Conservation (phyloP, 164 flowering plant genomes). For the Berberis vulgaris region DNA sequence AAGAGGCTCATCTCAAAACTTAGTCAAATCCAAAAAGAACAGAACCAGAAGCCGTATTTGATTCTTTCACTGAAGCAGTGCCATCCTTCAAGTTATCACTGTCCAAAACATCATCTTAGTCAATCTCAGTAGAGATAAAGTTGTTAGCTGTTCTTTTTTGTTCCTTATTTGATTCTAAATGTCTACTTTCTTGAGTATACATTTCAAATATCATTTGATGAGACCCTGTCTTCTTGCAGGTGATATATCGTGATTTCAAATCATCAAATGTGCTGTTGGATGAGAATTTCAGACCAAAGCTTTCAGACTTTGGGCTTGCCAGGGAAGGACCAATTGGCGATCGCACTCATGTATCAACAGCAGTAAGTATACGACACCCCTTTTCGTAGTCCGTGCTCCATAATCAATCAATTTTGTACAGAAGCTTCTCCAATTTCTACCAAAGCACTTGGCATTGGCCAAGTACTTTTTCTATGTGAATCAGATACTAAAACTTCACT, state of each 20-base stretch:
- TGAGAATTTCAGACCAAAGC: constrained; percentile 60
- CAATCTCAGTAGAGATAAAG: too few relatives aligned
- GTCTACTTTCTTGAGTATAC: neutral
- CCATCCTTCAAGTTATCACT: too few relatives aligned
- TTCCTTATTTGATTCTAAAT: neutral
- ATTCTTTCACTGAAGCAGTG: too few relatives aligned
- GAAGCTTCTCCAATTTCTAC: neutral
- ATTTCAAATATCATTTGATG: neutral
- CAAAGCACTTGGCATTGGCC: neutral
- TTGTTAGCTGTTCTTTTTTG: neutral
- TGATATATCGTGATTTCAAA: constrained; percentile 88
- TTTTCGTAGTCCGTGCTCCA: neutral
- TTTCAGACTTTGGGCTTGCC: constrained; percentile 96
- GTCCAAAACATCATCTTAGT: too few relatives aligned
- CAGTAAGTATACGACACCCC: constrained; percentile 34
- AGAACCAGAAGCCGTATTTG: too few relatives aligned
- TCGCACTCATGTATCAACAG: constrained; percentile 77
- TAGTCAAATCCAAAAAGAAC: too few relatives aligned
- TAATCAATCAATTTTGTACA: too few relatives aligned
- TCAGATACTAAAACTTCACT: neutral
- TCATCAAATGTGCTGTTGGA: constrained; percentile 83
- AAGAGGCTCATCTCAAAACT: too few relatives aligned
- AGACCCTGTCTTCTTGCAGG: constrained; percentile 27
- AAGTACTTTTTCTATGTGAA: neutral
- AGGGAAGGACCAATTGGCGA: constrained; percentile 82